phyloP scores from a whole-genome alignment of 2,329 filamentous ascomycete species.

The Beauveria rudraprayagi region DNA sequence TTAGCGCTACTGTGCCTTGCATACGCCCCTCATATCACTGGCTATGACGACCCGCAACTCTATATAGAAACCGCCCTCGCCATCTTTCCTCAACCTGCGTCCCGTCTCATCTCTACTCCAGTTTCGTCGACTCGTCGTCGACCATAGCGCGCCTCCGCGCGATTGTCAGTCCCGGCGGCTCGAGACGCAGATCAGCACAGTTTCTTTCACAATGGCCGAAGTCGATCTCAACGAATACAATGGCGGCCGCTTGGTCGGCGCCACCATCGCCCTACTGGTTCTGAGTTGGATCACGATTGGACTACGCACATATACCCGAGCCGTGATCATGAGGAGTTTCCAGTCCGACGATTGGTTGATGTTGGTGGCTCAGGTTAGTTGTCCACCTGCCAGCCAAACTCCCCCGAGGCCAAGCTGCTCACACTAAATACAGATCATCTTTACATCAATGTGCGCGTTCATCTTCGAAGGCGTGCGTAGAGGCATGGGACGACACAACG shows the following conservation, averaged over 20 bases:
- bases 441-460: conserved; percentile 39
- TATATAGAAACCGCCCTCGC: conserved; percentile 8
- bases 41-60: conserved; percentile 6
- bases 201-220: conserved; percentile 14
- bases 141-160: not conserved
- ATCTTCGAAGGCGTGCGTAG: conserved; percentile 33
- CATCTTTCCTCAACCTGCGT: not conserved
- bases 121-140: not conserved
- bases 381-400: too few species aligned
- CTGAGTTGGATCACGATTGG: conserved; percentile 35
- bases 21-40: not conserved
- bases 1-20: not conserved
- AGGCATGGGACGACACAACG: conserved; percentile 41
- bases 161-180: not conserved
- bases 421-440: conserved; percentile 28
- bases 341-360: conserved; percentile 48
- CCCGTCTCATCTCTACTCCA: not conserved
- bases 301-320: conserved; percentile 36
- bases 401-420: not conserved
- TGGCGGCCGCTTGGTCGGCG: conserved; percentile 28
- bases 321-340: conserved; percentile 35
- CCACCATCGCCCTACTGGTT: conserved; percentile 29
- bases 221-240: conserved; percentile 32
- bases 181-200: not conserved
- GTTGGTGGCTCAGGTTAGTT: conserved; percentile 37